These are phyloP conservation scores for Coleophoma eucalyptorum DNA, from an alignment of 2,329 filamentous ascomycete species.

Conservation along the genomic window DNA sequence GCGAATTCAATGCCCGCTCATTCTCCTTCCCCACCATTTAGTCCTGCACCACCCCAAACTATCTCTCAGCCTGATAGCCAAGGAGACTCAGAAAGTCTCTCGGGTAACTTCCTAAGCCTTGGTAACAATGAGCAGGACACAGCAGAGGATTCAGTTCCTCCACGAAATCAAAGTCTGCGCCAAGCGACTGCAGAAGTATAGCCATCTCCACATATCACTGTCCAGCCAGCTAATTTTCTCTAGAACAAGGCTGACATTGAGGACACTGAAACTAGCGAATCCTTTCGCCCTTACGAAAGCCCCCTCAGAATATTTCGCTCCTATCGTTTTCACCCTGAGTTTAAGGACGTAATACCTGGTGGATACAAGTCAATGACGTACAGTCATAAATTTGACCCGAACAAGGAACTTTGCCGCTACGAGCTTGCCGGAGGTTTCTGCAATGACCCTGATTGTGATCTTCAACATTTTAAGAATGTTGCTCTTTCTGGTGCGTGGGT, in stretches of 20 bases:
- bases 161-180: slow-evolving; percentile 9
- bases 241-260: slow-evolving; percentile 16
- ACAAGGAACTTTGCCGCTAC: slow-evolving; percentile 70
- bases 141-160: slow-evolving; percentile 8
- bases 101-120: slow-evolving; percentile 15
- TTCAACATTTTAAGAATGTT: slow-evolving; percentile 77
- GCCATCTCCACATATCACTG: background rate
- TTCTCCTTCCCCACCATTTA: slow-evolving; percentile 34
- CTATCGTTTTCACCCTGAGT: slow-evolving; percentile 86
- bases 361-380: slow-evolving; percentile 90
- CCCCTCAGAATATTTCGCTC: slow-evolving; percentile 79
- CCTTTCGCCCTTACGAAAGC: slow-evolving; percentile 69
- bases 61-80: slow-evolving; percentile 17
- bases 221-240: slow-evolving; percentile 7
- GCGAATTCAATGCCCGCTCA: slow-evolving; percentile 2
- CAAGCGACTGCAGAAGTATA: slow-evolving; percentile 20
- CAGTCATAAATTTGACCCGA: slow-evolving; percentile 82
- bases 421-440: slow-evolving; percentile 70
- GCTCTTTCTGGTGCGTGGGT: slow-evolving; percentile 68
- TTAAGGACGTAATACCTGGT: slow-evolving; percentile 61
- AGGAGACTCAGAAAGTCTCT: slow-evolving; percentile 3
- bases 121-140: slow-evolving; percentile 20
- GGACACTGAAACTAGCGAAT: slow-evolving; percentile 5
- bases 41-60: slow-evolving; percentile 31
- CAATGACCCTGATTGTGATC: slow-evolving; percentile 67